These are phyloP conservation scores for Amphibolis antarctica DNA, from an alignment of 106 monocot species.

Conservation along the genomic window DNA sequence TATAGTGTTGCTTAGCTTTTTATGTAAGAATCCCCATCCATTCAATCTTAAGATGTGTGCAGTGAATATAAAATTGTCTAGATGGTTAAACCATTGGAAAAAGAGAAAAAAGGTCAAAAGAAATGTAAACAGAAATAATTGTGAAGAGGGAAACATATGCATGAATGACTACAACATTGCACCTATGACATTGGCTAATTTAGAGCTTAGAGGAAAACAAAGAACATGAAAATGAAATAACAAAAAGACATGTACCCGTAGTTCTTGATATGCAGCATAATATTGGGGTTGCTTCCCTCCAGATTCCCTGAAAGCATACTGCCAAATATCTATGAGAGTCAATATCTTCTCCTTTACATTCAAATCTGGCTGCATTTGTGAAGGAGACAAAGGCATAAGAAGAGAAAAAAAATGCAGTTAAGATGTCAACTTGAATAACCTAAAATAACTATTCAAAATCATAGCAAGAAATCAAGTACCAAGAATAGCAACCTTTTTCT, in stretches of 20 bases:
- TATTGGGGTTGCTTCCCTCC: slow-evolving; percentile 73
- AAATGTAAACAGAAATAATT: too few species aligned
- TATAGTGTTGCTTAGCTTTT: too few species aligned
- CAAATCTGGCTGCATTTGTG: slow-evolving; percentile 55
- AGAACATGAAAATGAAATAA: neutral
- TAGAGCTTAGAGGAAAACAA: neutral
- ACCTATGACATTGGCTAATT: too few species aligned
- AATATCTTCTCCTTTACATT: slow-evolving; percentile 85
- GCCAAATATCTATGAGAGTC: slow-evolving; percentile 83
- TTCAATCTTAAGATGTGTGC: too few species aligned
- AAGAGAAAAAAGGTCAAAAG: too few species aligned
- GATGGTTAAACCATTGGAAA: too few species aligned
- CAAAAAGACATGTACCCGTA: slow-evolving; percentile 58
- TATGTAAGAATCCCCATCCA: too few species aligned
- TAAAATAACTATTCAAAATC: slow-evolving; percentile 4
- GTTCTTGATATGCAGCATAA: slow-evolving; percentile 79
- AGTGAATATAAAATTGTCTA: too few species aligned
- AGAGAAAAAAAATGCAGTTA: neutral
- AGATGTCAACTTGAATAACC: neutral
- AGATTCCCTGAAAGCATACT: slow-evolving; percentile 88
- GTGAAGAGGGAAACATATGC: too few species aligned
- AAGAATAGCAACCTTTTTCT: slow-evolving; percentile 88
- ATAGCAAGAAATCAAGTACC: neutral
- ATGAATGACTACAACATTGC: too few species aligned
- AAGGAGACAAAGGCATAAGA: neutral